Conservation (phyloP, 345 rosid genomes). For the Combretum micranthum region DNA sequence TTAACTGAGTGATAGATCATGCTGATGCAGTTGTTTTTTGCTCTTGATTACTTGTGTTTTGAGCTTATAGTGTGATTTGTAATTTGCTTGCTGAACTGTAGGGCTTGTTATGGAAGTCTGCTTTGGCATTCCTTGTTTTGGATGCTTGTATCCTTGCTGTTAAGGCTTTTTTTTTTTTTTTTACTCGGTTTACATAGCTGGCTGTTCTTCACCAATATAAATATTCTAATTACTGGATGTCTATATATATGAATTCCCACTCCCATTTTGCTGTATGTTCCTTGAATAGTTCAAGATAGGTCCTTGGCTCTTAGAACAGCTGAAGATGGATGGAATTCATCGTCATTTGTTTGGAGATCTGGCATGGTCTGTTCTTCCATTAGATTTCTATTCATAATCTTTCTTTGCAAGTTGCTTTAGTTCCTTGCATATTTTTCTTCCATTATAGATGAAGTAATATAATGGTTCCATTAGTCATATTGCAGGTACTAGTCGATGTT, state of each 20-base stretch:
- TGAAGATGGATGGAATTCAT: conserved; percentile 30
- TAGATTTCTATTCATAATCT: too few relatives aligned
- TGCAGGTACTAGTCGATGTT: conserved; percentile 52
- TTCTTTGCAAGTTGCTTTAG: too few relatives aligned
- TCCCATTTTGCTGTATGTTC: conserved; percentile 6
- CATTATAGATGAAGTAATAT: neutral
- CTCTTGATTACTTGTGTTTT: too few relatives aligned
- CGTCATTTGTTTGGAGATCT: conserved; percentile 26
- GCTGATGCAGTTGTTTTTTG: too few relatives aligned
- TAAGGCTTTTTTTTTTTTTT: conserved; percentile 5
- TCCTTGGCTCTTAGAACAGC: conserved; percentile 36
- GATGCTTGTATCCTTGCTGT: conserved; percentile 72
- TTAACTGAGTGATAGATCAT: too few relatives aligned
- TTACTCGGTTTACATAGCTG: conserved; percentile 1
- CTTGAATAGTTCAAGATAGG: conserved; percentile 55
- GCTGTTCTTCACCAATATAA: neutral
- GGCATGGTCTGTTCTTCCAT: conserved; percentile 26
- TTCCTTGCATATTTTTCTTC: too few relatives aligned
- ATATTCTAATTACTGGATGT: neutral
- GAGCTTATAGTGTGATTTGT: too few relatives aligned
- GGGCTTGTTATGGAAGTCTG: conserved; percentile 61
- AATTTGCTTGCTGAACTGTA: conserved; percentile 20
- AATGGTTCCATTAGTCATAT: conserved; percentile 5
- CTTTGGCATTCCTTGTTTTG: conserved; percentile 49
- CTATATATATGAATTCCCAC: too few relatives aligned